Base-by-base conservation (phyloP, 495 filamentous ascomycete genomes). In the Pseudotulostoma volvatum region DNA sequence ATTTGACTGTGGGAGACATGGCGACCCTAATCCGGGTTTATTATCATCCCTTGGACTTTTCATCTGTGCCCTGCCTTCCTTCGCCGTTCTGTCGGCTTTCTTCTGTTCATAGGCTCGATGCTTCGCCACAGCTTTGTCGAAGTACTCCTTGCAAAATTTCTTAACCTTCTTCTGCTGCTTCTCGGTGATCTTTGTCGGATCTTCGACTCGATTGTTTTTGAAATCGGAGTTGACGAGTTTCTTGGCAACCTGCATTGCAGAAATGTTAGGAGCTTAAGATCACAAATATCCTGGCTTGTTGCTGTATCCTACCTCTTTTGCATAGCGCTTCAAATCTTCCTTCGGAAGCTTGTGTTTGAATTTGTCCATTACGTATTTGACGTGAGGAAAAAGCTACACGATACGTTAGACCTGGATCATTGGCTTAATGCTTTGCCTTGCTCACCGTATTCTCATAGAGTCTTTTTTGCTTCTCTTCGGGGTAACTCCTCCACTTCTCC, bases 361-460 rank as follows among this genome's bases (percentile, higher is more conserved):
- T 43, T 84, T 86, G 53, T 86, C 76, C 52, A 87, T 74, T 2
- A 93, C 77, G 39, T 82, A 69, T 54, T 86, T 84, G 46, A 93
- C 76, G 45, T 82, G 75, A 9, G 84, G 84, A 48, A 76, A 78
- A 14, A 95, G 63, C 84, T 93, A 43, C 9, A 15, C 2, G 2
- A 31, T 11, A 16, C 19, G 18, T 34, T 39, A 42, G 48, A 64
- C 36, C 59, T 55, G 35, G 34, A 23, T 14, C 3, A 15, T 19
- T n/a, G n/a, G n/a, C n/a, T n/a, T n/a, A n/a, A n/a, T n/a, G n/a
- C n/a, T n/a, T n/a, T n/a, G n/a, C n/a, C n/a, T n/a, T n/a, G n/a
- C n/a, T n/a, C 65, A 90, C 84, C 13, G 86, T 88, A 50, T 84
- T 85, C 54, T 93, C 85, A 46, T 93, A 95, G 2, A 92, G 64